Evolutionary conservation across 2,329 filamentous ascomycete species (phyloP).

Genomic region (Talaromyces sp.): DNA sequence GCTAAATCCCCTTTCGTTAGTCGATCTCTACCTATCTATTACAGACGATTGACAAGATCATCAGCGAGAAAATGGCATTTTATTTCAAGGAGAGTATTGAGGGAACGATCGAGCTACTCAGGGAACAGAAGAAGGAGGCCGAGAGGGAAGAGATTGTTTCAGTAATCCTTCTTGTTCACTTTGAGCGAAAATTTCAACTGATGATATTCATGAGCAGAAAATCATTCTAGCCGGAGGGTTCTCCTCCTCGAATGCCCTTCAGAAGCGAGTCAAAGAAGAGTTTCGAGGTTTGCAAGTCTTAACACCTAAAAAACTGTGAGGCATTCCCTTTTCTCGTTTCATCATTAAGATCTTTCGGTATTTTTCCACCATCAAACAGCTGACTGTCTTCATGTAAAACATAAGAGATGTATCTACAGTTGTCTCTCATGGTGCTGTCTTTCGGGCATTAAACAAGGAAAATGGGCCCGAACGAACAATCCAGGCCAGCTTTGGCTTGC

Average conservation of each 20-base stretch:
- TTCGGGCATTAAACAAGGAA: conserved; percentile 4
- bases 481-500: background rate
- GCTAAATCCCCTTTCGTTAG: background rate
- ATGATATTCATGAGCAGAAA: background rate
- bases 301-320: background rate
- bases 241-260: background rate
- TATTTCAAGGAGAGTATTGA: background rate
- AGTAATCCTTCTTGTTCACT: background rate
- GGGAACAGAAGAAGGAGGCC: background rate
- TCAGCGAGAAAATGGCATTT: background rate
- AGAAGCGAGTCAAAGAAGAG: background rate
- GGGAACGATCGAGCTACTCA: background rate
- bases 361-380: background rate
- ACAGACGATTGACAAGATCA: background rate
- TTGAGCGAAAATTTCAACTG: background rate
- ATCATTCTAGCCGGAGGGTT: background rate
- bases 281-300: background rate
- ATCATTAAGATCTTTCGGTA: background rate
- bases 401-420: background rate
- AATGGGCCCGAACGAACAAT: background rate
- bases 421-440: conserved; percentile 8
- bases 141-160: background rate
- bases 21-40: background rate
- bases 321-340: background rate
- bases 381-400: background rate